Conservation (phyloP, 345 rosid genomes). For the Mallotus nudiflorus region DNA sequence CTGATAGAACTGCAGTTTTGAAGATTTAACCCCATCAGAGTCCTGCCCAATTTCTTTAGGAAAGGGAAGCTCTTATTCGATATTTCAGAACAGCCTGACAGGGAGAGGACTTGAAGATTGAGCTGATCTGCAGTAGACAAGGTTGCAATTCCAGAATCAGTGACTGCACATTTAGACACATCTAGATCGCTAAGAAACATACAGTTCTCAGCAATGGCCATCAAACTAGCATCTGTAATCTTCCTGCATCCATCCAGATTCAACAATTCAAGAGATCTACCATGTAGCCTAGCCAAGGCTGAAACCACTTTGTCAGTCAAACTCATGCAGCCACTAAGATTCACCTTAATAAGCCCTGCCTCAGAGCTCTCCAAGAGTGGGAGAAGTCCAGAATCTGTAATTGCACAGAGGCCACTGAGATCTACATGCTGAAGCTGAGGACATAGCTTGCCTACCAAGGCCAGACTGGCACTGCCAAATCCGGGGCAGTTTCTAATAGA, state of each 20-base stretch:
- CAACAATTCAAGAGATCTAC: conserved; percentile 70
- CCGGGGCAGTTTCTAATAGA: conserved; percentile 68
- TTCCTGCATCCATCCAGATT: conserved; percentile 72
- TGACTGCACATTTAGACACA: conserved; percentile 62
- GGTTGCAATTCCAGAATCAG: conserved; percentile 61
- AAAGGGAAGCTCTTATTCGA: conserved; percentile 65
- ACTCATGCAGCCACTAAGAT: conserved; percentile 67
- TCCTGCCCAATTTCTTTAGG: conserved; percentile 54
- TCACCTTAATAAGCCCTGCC: conserved; percentile 73
- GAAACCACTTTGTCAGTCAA: conserved; percentile 64
- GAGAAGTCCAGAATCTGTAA: conserved; percentile 62
- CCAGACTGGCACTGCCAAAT: conserved; percentile 56
- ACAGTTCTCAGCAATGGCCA: conserved; percentile 68
- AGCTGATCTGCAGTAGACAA: conserved; percentile 55
- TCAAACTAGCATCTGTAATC: conserved; percentile 64
- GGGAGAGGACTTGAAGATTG: conserved; percentile 70
- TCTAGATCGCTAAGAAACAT: conserved; percentile 72
- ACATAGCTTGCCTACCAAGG: conserved; percentile 57
- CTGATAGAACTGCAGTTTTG: conserved; percentile 76
- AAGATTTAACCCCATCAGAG: conserved; percentile 75
- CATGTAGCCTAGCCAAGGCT: conserved; percentile 56
- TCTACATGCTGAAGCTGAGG: conserved; percentile 66
- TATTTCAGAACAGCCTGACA: conserved; percentile 66
- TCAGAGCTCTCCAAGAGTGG: conserved; percentile 54
- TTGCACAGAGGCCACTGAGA: conserved; percentile 52